A percentile compares a stretch with the other conserved stretches of the same genome.
Evolutionary conservation across 306 rosid species (phyloP).

Genomic region (Morella rubra): DNA sequence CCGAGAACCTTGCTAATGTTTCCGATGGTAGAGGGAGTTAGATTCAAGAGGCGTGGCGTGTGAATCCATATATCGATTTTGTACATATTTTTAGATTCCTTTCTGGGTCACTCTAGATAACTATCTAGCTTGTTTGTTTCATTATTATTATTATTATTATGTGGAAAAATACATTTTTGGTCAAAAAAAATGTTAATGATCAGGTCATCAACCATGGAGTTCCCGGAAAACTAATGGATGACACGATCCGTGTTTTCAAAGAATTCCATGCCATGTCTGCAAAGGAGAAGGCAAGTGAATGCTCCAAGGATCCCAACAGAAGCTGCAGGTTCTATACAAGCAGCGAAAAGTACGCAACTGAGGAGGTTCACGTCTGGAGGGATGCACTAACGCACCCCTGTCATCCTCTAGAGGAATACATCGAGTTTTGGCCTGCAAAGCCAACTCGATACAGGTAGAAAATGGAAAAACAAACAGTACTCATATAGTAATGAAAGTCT

Average conservation of each 20-base stretch:
- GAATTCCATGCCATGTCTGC: slow-evolving; percentile 36
- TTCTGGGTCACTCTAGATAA: no score
- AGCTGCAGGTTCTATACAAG: slow-evolving; percentile 41
- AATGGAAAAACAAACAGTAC: no score
- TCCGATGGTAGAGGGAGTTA: no score
- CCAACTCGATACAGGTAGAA: slow-evolving; percentile 37
- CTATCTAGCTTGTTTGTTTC: no score
- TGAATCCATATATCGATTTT: no score
- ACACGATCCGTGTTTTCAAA: slow-evolving; percentile 28
- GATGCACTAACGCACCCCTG: slow-evolving; percentile 40
- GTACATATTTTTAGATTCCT: no score
- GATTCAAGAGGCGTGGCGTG: no score
- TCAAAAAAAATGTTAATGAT: no score
- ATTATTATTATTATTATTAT: no score
- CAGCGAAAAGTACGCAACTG: slow-evolving; percentile 36
- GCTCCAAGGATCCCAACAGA: slow-evolving; percentile 26
- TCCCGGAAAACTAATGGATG: slow-evolving; percentile 15
- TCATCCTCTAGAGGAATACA: slow-evolving; percentile 29
- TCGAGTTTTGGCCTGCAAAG: slow-evolving; percentile 43
- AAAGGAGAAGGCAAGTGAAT: slow-evolving; percentile 30
- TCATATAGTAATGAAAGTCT: no score
- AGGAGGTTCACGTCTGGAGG: slow-evolving; percentile 42
- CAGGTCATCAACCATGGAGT: slow-evolving; percentile 46
- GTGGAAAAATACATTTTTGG: no score
- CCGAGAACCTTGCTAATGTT: no score